Evolutionary conservation across 306 rosid genomes (phyloP).

Genomic region (Fragaria ananassa): DNA sequence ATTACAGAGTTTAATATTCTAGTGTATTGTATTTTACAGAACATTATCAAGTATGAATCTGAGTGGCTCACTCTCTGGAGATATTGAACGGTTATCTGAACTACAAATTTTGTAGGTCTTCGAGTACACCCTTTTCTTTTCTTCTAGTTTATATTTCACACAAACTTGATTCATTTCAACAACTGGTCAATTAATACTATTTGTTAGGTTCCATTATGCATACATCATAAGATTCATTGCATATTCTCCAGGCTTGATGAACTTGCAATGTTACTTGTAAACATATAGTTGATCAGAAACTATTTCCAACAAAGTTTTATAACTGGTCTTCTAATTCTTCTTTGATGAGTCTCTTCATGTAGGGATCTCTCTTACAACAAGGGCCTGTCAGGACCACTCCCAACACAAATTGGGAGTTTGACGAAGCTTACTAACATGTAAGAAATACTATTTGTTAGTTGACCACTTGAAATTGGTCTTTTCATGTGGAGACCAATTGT

Average conservation of each 20-base stretch:
- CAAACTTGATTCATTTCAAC: not conserved
- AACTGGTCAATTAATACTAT: not conserved
- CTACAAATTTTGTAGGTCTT: constrained; percentile 44
- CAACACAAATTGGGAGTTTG: constrained; percentile 44
- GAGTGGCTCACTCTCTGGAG: constrained; percentile 52
- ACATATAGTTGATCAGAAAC: not conserved
- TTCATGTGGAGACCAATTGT: not conserved
- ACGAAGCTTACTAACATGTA: constrained; percentile 53
- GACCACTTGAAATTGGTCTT: no score
- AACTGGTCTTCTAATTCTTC: constrained; percentile 8
- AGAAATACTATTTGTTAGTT: constrained; percentile 9
- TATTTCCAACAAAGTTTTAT: not conserved
- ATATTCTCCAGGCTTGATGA: not conserved
- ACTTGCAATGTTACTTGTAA: not conserved
- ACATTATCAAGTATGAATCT: constrained; percentile 40
- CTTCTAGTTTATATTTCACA: not conserved
- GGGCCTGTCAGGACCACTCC: constrained; percentile 45
- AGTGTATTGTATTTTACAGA: constrained; percentile 35
- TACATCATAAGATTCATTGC: not conserved
- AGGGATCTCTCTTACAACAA: constrained; percentile 69
- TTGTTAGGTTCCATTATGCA: not conserved
- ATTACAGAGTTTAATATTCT: not conserved
- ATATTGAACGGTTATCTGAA: constrained; percentile 43
- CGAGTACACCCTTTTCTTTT: constrained; percentile 2
- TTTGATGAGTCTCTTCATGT: constrained; percentile 20